Conservation (phyloP, 1,284 basidiomycete species). For the Trametes pubescens region DNA sequence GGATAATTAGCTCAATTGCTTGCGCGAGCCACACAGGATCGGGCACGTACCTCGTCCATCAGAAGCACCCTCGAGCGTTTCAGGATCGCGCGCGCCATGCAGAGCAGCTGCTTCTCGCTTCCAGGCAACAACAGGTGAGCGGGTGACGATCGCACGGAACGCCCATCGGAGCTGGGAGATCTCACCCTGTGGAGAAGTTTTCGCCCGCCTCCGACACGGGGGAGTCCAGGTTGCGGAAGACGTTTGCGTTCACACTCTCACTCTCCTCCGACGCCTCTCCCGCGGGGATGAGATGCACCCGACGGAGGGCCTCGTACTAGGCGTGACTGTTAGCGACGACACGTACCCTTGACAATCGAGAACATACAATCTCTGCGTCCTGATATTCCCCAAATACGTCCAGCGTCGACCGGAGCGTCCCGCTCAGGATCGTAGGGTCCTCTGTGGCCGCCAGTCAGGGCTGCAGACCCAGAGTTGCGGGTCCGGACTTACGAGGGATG, state of each 20-base stretch:
- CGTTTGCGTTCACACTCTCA: constrained; percentile 76
- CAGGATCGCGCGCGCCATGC: constrained; percentile 86
- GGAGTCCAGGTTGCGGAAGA: constrained; percentile 88
- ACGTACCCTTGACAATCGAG: neutral
- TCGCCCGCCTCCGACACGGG: constrained; percentile 89
- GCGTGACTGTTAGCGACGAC: neutral
- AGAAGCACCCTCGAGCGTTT: constrained; percentile 79
- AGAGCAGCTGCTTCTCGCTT: constrained; percentile 84
- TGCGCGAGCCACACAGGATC: constrained; percentile 12
- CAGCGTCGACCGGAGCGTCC: constrained; percentile 86
- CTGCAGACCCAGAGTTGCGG: neutral
- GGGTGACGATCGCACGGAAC: constrained; percentile 81
- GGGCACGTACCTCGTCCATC: constrained; percentile 77
- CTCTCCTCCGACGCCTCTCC: constrained; percentile 61
- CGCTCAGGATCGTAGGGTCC: constrained; percentile 91
- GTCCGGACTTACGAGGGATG: constrained; percentile 80
- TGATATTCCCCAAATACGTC: constrained; percentile 92
- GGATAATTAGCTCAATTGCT: constrained; percentile 21
- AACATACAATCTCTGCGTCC: constrained; percentile 82
- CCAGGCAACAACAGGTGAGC: constrained; percentile 19
- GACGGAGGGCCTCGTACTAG: constrained; percentile 86
- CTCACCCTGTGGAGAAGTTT: constrained; percentile 90
- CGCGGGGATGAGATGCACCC: constrained; percentile 85
- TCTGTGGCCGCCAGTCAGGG: constrained; percentile 52
- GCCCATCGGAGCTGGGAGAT: constrained; percentile 46